A percentile compares a stretch with the other conserved stretches of the same genome.
Conservation (phyloP, 2,329 filamentous ascomycete genomes). For the Zasmidium cellare region DNA sequence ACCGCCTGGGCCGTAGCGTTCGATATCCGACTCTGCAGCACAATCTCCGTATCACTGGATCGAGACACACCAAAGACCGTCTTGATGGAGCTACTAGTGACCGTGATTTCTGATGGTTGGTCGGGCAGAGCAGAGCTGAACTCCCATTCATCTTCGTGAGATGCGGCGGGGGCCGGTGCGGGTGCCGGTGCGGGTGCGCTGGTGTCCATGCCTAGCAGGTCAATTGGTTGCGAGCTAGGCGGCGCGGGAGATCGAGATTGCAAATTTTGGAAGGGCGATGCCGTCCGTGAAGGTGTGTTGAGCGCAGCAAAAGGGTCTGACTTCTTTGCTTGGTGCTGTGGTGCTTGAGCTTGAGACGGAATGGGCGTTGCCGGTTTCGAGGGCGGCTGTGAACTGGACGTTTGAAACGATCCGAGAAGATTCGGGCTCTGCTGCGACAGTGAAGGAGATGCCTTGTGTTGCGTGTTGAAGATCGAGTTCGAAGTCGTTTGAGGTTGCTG, state of each 20-base stretch:
- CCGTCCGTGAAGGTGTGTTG: constrained; percentile 53
- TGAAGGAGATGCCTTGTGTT: constrained; percentile 19
- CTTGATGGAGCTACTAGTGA: constrained; percentile 65
- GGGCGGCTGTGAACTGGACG: constrained; percentile 33
- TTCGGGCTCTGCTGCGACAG: constrained; percentile 12
- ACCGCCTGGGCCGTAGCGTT: constrained; percentile 74
- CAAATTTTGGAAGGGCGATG: constrained; percentile 51
- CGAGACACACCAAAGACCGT: constrained; percentile 73
- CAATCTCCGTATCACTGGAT: constrained; percentile 54
- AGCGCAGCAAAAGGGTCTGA: constrained; percentile 63
- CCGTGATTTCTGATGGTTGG: constrained; percentile 60
- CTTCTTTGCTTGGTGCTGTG: constrained; percentile 33
- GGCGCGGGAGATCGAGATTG: constrained; percentile 39
- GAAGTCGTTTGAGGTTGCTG: constrained; percentile 28
- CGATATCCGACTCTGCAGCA: constrained; percentile 80
- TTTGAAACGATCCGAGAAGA: constrained; percentile 37
- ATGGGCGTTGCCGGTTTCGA: constrained; percentile 53
- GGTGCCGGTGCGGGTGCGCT: constrained; percentile 45
- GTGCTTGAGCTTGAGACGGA: constrained; percentile 29
- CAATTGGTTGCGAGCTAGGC: constrained; percentile 24
- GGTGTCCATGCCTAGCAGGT: constrained; percentile 33
- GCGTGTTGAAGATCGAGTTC: constrained; percentile 32
- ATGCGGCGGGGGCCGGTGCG: constrained; percentile 9
- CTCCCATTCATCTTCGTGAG: constrained; percentile 82
- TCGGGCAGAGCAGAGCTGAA: constrained; percentile 85